Conservation (phyloP, 2,329 filamentous ascomycete species). For the Bipolaris cookei region DNA sequence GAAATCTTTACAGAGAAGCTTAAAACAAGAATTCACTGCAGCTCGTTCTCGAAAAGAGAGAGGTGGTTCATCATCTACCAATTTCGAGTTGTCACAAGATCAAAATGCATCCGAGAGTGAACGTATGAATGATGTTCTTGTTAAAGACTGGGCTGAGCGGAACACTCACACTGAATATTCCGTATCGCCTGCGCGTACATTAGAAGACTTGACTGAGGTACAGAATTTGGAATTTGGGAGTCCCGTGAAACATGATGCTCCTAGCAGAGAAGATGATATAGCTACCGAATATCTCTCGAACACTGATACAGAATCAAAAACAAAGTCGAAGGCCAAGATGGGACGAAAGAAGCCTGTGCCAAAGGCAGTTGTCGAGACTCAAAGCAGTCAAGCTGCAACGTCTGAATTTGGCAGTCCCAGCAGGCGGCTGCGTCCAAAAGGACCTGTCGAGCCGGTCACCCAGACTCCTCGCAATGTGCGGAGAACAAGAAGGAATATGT, state of each 20-base stretch:
- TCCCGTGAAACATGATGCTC: constrained; percentile 7
- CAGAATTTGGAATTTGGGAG: constrained; percentile 19
- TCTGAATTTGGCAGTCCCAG: constrained; percentile 14
- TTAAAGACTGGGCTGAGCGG: constrained; percentile 45
- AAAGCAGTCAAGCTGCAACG: constrained; percentile 10
- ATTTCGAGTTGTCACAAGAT: constrained; percentile 35
- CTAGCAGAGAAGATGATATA: not conserved
- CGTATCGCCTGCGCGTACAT: constrained; percentile 33
- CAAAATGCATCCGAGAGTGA: constrained; percentile 29
- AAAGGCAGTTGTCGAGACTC: constrained; percentile 3
- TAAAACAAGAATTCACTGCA: constrained; percentile 14
- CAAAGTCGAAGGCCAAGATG: constrained; percentile 1
- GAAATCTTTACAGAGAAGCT: constrained; percentile 20
- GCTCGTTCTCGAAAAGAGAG: constrained; percentile 15
- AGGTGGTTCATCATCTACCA: constrained; percentile 23
- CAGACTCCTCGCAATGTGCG: constrained; percentile 25
- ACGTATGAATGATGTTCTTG: constrained; percentile 30
- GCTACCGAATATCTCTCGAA: constrained; percentile 12
- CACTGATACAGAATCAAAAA: constrained; percentile 11
- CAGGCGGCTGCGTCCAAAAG: constrained; percentile 11
- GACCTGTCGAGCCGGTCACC: constrained; percentile 1
- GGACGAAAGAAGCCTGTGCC: constrained; percentile 4
- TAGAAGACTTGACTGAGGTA: constrained; percentile 25
- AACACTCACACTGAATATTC: constrained; percentile 35
- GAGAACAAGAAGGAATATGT: constrained; percentile 20